These are phyloP conservation scores for Prunus fruticosa DNA, from an alignment of 306 rosid genomes.

Conservation along the genomic window DNA sequence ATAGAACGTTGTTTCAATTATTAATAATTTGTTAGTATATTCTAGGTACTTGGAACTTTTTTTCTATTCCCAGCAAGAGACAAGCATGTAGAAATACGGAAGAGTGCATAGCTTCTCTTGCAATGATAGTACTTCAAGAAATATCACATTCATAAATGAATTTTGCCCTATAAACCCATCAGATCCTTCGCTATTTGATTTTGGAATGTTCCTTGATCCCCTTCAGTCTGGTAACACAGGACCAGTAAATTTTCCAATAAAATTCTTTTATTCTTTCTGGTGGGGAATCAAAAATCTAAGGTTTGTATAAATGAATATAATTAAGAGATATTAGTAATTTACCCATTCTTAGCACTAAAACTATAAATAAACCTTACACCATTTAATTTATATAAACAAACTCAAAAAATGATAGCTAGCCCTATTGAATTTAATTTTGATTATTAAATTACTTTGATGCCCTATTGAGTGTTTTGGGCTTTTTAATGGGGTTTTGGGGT, in stretches of 20 bases:
- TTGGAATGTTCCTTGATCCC: not conserved
- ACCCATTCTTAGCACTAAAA: no score
- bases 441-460: no score
- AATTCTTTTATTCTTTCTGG: not conserved
- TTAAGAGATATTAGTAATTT: no score
- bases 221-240: not conserved
- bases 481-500: no score
- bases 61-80: not conserved
- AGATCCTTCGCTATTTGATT: not conserved
- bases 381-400: no score
- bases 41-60: conserved; percentile 12
- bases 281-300: not conserved
- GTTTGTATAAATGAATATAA: not conserved
- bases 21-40: not conserved
- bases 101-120: not conserved
- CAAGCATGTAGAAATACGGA: not conserved
- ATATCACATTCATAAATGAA: not conserved
- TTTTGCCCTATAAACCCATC: not conserved
- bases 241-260: not conserved
- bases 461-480: no score
- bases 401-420: no score
- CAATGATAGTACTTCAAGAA: no score
- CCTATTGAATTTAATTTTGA: no score
- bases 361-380: no score
- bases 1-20: not conserved